Conservation (phyloP, 208 protist genomes). For the Leishmania major region DNA sequence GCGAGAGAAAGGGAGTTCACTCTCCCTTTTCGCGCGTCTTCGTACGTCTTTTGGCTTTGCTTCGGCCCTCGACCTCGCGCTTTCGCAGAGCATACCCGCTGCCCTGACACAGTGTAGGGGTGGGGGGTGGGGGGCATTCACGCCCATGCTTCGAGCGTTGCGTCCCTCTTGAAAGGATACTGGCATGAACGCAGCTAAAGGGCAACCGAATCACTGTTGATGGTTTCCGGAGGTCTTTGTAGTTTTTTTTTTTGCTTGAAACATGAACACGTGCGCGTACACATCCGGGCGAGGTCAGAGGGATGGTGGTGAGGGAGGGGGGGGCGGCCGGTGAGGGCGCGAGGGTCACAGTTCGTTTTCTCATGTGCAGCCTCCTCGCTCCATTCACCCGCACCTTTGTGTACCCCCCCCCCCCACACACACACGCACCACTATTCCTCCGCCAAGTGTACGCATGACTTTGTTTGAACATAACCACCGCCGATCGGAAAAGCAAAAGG, state of each 20-base stretch:
- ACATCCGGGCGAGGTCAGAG: not conserved
- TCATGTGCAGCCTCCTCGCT: not conserved
- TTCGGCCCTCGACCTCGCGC: not conserved
- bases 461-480: not conserved
- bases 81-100: not conserved
- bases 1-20: not conserved
- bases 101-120: not conserved
- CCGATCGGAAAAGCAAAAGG: not conserved
- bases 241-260: not conserved
- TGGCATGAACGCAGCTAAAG: not conserved
- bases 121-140: too few relatives aligned
- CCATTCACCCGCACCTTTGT: too few relatives aligned
- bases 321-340: not conserved
- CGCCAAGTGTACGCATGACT: not conserved
- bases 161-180: not conserved
- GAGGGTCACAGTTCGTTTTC: not conserved
- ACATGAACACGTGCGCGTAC: not conserved
- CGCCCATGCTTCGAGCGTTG: not conserved
- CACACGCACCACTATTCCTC: not conserved
- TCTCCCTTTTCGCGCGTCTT: not conserved
- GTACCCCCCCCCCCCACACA: not conserved
- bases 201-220: not conserved
- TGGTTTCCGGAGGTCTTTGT: not conserved
- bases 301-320: not conserved
- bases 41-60: not conserved